These are phyloP conservation scores for Beauveria scarabaeidicola DNA, from an alignment of 2,329 filamentous ascomycete genomes.

Conservation along the genomic window DNA sequence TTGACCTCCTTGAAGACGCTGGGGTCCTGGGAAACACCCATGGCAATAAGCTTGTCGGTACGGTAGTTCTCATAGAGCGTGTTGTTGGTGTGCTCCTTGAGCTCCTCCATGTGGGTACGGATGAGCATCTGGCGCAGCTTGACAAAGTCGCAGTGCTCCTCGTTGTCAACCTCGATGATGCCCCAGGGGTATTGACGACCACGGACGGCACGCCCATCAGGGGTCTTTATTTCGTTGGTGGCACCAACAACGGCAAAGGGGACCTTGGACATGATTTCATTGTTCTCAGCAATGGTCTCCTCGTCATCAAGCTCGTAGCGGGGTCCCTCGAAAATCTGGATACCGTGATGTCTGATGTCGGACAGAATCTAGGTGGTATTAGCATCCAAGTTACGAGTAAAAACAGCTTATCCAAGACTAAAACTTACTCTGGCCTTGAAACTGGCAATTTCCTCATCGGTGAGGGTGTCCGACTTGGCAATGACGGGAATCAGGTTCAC, in stretches of 20 bases:
- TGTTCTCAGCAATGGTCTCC: constrained; percentile 99
- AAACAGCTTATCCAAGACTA: background rate
- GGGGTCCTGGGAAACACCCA: constrained; percentile 97
- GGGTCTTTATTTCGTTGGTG: constrained; percentile 83
- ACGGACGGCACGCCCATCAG: constrained; percentile 90
- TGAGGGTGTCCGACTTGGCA: constrained; percentile 95
- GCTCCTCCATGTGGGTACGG: constrained; percentile 99
- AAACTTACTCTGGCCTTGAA: constrained; percentile 91
- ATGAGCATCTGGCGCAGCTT: constrained; percentile 99
- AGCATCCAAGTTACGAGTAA: constrained; percentile 9
- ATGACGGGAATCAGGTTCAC: constrained; percentile 99
- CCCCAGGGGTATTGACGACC: constrained; percentile 97
- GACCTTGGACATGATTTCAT: constrained; percentile 99
- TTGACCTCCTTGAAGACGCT: constrained; percentile 99
- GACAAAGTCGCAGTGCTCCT: constrained; percentile 99
- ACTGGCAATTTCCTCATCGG: constrained; percentile 85
- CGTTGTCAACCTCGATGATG: constrained; percentile 97
- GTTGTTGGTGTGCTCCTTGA: constrained; percentile 99
- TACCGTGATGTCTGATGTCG: constrained; percentile 93
- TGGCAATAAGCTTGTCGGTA: constrained; percentile 96
- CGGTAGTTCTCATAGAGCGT: constrained; percentile 98
- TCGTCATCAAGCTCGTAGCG: constrained; percentile 98
- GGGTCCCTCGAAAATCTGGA: constrained; percentile 98
- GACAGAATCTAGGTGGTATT: constrained; percentile 65
- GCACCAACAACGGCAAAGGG: constrained; percentile 97